phyloP scores from a whole-genome alignment of 2,329 filamentous ascomycete genomes.

The Fusarium verrucosum region DNA sequence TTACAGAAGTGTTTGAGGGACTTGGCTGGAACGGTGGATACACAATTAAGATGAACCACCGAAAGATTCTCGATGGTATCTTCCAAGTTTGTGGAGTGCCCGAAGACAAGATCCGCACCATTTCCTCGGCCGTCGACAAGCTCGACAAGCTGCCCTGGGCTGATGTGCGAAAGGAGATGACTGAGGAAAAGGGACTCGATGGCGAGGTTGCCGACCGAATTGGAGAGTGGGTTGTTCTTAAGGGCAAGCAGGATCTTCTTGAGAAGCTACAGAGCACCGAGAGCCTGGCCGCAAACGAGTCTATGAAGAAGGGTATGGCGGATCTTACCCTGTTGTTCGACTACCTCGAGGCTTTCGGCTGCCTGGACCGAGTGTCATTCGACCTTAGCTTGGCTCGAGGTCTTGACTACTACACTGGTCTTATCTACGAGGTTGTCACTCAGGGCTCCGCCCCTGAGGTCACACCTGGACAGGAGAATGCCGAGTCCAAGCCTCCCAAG shows the following conservation, averaged over 20 bases:
- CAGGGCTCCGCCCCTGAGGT: constrained; percentile 73
- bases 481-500: constrained; percentile 53
- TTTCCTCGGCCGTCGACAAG: constrained; percentile 95
- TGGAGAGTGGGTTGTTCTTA: constrained; percentile 82
- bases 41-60: constrained; percentile 94
- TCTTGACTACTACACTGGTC: constrained; percentile 90
- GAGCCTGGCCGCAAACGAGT: constrained; percentile 73
- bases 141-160: constrained; percentile 92
- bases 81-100: constrained; percentile 93
- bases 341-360: constrained; percentile 82
- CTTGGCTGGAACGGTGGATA: constrained; percentile 78
- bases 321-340: constrained; percentile 84
- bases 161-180: constrained; percentile 92
- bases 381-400: constrained; percentile 90
- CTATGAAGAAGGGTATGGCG: constrained; percentile 79
- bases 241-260: constrained; percentile 79
- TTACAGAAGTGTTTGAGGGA: constrained; percentile 84
- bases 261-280: constrained; percentile 74
- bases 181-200: constrained; percentile 85
- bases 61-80: constrained; percentile 91
- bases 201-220: constrained; percentile 84
- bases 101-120: constrained; percentile 84
- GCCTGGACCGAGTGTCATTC: constrained; percentile 80
- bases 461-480: constrained; percentile 49
- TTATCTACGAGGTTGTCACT: constrained; percentile 91